A percentile compares a stretch with the other conserved stretches of the same genome.
phyloP scores from a whole-genome alignment of 1,139 yeast species.

The Casaregolazyma lundiana region DNA sequence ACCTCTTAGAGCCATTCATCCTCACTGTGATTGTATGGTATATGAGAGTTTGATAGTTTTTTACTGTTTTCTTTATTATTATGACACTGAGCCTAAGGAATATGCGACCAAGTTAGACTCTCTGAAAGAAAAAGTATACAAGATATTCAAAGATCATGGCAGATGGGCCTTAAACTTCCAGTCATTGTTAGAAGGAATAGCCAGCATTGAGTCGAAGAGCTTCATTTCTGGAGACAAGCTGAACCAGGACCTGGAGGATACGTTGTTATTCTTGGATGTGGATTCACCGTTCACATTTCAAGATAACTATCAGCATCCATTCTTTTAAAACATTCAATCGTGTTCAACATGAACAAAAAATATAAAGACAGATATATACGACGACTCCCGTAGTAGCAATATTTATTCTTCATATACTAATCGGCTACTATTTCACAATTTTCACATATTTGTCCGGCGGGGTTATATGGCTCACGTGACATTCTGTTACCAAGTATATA shows the following conservation, averaged over 20 bases:
- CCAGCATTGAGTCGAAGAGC: background rate
- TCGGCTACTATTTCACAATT: no score
- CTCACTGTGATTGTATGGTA: constrained; percentile 2
- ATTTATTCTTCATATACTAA: no score
- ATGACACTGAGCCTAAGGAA: background rate
- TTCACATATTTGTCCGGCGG: no score
- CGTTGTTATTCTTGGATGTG: constrained; percentile 7
- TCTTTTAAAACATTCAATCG: no score
- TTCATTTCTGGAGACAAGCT: background rate
- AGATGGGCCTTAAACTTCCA: constrained; percentile 2
- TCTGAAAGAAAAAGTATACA: background rate
- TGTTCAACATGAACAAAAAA: no score
- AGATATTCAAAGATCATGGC: background rate
- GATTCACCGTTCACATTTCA: constrained; percentile 2
- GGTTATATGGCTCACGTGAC: no score
- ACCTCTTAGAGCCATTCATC: constrained; percentile 2
- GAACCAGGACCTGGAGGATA: background rate
- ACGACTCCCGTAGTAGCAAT: no score
- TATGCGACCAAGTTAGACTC: background rate
- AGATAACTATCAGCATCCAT: constrained; percentile 7
- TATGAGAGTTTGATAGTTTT: constrained; percentile 7
- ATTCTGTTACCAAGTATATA: background rate
- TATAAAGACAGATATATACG: no score
- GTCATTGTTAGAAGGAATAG: constrained; percentile 2
- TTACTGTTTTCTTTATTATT: constrained; percentile 6